These are phyloP conservation scores for Phaeosphaeriaceae sp. DNA, from an alignment of 2,329 filamentous ascomycete species.

Conservation along the genomic window DNA sequence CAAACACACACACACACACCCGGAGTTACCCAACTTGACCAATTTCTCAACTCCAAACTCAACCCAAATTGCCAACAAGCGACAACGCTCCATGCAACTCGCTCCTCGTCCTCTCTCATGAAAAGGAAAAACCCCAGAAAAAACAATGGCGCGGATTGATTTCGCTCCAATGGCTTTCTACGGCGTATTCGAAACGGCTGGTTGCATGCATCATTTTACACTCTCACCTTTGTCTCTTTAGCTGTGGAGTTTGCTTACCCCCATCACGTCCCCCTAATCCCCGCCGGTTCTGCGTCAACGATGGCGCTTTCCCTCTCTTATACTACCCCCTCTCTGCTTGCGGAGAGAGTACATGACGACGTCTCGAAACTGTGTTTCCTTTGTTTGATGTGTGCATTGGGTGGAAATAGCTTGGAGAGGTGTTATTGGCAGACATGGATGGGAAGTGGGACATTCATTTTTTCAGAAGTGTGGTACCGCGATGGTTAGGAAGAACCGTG, in stretches of 20 bases:
- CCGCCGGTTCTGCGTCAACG: slow-evolving; percentile 3
- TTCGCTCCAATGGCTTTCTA: slow-evolving; percentile 35
- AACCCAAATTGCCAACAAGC: slow-evolving; percentile 31
- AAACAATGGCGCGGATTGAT: slow-evolving; percentile 38
- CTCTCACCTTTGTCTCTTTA: slow-evolving; percentile 20
- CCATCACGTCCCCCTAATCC: slow-evolving; percentile 22
- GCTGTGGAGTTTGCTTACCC: slow-evolving; percentile 36
- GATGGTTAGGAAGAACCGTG: slow-evolving; percentile 29
- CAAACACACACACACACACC: slow-evolving; percentile 28
- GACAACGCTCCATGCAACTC: slow-evolving; percentile 22
- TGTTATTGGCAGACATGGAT: background rate
- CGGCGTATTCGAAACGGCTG: slow-evolving; percentile 32
- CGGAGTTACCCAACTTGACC: slow-evolving; percentile 19
- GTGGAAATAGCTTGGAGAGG: slow-evolving; percentile 11
- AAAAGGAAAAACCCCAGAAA: slow-evolving; percentile 38
- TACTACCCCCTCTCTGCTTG: slow-evolving; percentile 30
- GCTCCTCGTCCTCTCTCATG: slow-evolving; percentile 30
- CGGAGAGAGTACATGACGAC: slow-evolving; percentile 43
- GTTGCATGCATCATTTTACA: slow-evolving; percentile 29
- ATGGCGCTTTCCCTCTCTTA: slow-evolving; percentile 16
- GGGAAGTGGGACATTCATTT: slow-evolving; percentile 26
- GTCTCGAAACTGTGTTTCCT: slow-evolving; percentile 42
- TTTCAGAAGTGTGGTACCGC: slow-evolving; percentile 29
- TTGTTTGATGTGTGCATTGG: slow-evolving; percentile 30
- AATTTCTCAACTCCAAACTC: slow-evolving; percentile 14